Conservation (phyloP, 2,329 filamentous ascomycete genomes). For the Neoascochyta sp. region DNA sequence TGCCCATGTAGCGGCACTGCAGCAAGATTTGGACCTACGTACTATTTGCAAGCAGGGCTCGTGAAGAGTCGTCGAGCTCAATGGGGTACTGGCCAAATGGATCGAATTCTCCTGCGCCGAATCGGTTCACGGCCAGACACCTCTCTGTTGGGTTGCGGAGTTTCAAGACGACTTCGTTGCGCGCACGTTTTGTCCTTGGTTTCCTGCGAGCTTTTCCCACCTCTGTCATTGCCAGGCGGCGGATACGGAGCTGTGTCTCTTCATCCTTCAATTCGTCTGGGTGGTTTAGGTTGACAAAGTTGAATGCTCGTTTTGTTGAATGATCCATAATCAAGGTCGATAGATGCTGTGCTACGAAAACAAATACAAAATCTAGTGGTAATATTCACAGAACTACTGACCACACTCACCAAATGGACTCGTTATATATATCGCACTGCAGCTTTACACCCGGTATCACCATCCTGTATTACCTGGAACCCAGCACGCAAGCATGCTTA, state of each 20-base stretch:
- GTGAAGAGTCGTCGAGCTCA: constrained; percentile 19
- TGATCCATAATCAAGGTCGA: constrained; percentile 17
- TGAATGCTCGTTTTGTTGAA: constrained; percentile 25
- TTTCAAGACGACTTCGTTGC: constrained; percentile 27
- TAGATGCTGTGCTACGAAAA: neutral
- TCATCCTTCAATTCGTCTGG: constrained; percentile 32
- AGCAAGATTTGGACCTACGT: constrained; percentile 8
- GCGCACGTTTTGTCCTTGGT: constrained; percentile 23
- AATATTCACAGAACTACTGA: too few relatives aligned
- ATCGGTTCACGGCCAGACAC: constrained; percentile 12
- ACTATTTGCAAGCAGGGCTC: constrained; percentile 25
- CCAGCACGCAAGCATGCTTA: too few relatives aligned
- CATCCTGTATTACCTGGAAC: too few relatives aligned
- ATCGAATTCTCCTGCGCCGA: constrained; percentile 21
- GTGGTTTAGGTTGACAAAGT: constrained; percentile 31
- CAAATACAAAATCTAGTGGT: too few relatives aligned
- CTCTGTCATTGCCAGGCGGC: constrained; percentile 33
- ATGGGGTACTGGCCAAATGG: constrained; percentile 27
- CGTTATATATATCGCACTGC: too few relatives aligned
- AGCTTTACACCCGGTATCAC: too few relatives aligned
- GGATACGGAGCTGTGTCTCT: constrained; percentile 29
- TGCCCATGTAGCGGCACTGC: too few relatives aligned
- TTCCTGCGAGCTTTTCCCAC: constrained; percentile 27
- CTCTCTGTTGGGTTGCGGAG: constrained; percentile 13
- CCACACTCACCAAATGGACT: too few relatives aligned